These are phyloP conservation scores for Ganoderma leucocontextum DNA, from an alignment of 1,284 basidiomycete species.

Conservation along the genomic window DNA sequence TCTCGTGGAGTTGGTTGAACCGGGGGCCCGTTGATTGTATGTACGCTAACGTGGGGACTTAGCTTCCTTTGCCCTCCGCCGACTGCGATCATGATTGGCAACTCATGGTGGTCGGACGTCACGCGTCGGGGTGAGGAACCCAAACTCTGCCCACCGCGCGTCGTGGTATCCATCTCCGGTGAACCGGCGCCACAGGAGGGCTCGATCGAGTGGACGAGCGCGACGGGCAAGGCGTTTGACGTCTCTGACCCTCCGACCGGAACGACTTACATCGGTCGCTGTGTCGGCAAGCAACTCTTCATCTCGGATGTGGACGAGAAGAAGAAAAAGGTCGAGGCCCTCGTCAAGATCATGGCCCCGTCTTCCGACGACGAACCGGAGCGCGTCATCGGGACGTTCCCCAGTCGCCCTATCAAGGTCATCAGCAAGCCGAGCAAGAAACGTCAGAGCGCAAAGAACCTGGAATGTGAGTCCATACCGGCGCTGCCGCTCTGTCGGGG, in stretches of 20 bases:
- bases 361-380: slow-evolving; percentile 80
- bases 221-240: slow-evolving; percentile 84
- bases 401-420: slow-evolving; percentile 93
- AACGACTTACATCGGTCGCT: slow-evolving; percentile 86
- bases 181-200: slow-evolving; percentile 86
- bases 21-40: slow-evolving; percentile 5
- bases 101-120: slow-evolving; percentile 92
- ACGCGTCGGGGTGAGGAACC: slow-evolving; percentile 76
- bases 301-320: slow-evolving; percentile 92
- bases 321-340: slow-evolving; percentile 91
- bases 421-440: slow-evolving; percentile 98
- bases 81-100: slow-evolving; percentile 93
- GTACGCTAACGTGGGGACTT: slow-evolving; percentile 22
- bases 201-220: slow-evolving; percentile 85
- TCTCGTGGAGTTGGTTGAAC: neutral
- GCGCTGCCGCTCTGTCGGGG: slow-evolving; percentile 20
- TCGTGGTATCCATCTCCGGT: slow-evolving; percentile 91
- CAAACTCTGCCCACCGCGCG: slow-evolving; percentile 80
- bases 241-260: slow-evolving; percentile 80
- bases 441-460: slow-evolving; percentile 91
- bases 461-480: slow-evolving; percentile 76
- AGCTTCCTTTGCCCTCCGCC: slow-evolving; percentile 96
- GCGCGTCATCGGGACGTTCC: slow-evolving; percentile 86
- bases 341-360: slow-evolving; percentile 89
- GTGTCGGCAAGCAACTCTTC: slow-evolving; percentile 90